Evolutionary conservation across 2,329 filamentous ascomycete species (phyloP), one percentile per base, ranked within the genome.

Genomic region (Aureobasidium leucospermi): DNA sequence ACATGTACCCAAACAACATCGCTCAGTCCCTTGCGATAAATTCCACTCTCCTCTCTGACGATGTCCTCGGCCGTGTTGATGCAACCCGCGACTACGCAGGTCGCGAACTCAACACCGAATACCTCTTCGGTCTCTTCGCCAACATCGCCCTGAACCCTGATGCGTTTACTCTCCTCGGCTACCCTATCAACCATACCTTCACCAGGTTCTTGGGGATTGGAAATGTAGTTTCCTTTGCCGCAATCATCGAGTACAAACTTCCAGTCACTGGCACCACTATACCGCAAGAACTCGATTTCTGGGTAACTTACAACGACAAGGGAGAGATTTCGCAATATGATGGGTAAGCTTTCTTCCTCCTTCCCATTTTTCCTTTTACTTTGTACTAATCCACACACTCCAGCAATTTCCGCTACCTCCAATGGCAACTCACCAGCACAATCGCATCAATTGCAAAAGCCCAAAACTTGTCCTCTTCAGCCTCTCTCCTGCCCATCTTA

Each of bases 1-100:
- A 42, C 51, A 55, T 55, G 51, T 55, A 55, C 51, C 51, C 51
- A 15, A 23, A 32, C 36, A 55, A 55, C 29, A 34, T 55, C 38
- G 34, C n/a, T 5, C 38, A 55, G 34, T 29, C 51, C 29, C 19
- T 16, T 8, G 42, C 51, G 28, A 55, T 55, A 42, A 55, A 55
- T 11, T 55, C 51, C 9, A 32, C 51, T 15, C 23, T 55, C 1
- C 19, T 55, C 0, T 34, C 28, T 10, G 9, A 4, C 0, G 51
- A 55, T n/a, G 38, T 55, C 10, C n/a, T 55, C 1, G 51, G 51
- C 5, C 51, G 51, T 7, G 51, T 55, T 23, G 51, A 55, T 10
- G 51, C 38, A 3, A 55, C 51, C 39, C 38, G 51, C 28, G 29
- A 55, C 29, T 55, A 42, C n/a, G 51, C 38, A 32, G 38, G 51